Base-by-base conservation (phyloP, 2,329 filamentous ascomycete genomes). In the Alternaria rosae region DNA sequence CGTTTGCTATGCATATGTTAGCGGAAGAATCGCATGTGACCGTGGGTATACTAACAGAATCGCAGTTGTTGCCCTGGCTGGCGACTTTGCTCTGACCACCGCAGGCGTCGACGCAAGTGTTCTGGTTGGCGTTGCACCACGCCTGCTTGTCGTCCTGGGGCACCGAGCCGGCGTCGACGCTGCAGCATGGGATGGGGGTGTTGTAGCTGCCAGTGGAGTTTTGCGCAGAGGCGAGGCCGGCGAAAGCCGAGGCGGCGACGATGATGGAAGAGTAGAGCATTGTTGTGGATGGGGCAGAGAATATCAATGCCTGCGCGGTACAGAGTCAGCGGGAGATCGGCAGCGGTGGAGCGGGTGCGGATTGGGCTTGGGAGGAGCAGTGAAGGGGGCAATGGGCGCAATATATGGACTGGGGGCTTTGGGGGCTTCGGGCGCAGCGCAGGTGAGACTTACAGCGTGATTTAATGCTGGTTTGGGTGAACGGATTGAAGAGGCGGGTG, bases 31-130 rank as follows among this genome's bases (percentile, higher is more conserved):
- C 7, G 20, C 21, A 28, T 3, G 13, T 17, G 3, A 28, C 6
- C 17, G 15, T 13, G 6, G 5, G 4, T 28, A 10, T n/a, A 79
- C 86, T 75, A 84, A 91, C 88, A 35, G 79, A 45, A 65, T 87
- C 82, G 76, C 89, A 91, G 51, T 72, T 77, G 81, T 89, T 89
- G 65, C 70, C 64, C 74, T 78, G 67, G 82, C 79, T 65, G 32
- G 71, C 73, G n/a, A 78, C 66, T 17, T 73, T 72, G 65, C 83
- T 76, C 56, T 70, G 70, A 60, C 75, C 83, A 64, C 82, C 82
- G 79, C 89, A 91, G 66, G 90, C 82, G 60, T 83, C 75, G 15
- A 85, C 86, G 80, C 89, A 91, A 45, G 83, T 84, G 78, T 88
- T 87, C 63, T 79, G 78, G 80, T 90, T 81, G 65, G 83, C 86